Evolutionary conservation across 148 eudicot species (phyloP).

Genomic region (Pouteria glomerata): DNA sequence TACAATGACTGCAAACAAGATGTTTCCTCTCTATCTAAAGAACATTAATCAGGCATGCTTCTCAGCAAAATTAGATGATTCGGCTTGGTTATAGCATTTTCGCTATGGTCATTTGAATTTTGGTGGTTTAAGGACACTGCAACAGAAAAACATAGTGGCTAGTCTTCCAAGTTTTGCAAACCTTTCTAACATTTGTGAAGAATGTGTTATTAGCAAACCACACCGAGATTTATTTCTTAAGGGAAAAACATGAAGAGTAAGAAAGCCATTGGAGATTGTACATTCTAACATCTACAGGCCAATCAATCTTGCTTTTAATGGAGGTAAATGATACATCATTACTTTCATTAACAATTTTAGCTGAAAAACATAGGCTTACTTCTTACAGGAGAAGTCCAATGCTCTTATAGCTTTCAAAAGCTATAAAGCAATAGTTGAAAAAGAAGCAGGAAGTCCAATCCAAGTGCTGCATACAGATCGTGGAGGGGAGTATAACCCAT

Average conservation of each 20-base stretch:
- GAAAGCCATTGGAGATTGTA: constrained; percentile 5
- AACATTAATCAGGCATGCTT: neutral
- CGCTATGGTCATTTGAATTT: constrained; percentile 15
- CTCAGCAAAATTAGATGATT: constrained; percentile 4
- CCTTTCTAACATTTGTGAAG: neutral
- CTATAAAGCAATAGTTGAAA: too few species aligned
- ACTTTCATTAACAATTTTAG: too few species aligned
- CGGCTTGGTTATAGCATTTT: constrained; percentile 17
- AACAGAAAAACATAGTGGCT: constrained; percentile 18
- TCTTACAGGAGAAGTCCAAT: too few species aligned
- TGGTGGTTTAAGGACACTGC: constrained; percentile 10
- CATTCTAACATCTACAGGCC: neutral
- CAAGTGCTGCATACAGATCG: too few species aligned
- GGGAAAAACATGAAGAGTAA: constrained; percentile 12
- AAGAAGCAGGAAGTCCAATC: too few species aligned
- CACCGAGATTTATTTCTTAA: constrained; percentile 2
- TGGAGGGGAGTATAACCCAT: too few species aligned
- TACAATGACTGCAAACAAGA: neutral
- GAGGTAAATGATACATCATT: too few species aligned
- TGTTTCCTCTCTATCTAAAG: constrained; percentile 11
- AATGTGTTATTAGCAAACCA: constrained; percentile 21
- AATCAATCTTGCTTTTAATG: too few species aligned
- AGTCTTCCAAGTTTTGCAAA: constrained; percentile 5
- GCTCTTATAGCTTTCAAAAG: too few species aligned
- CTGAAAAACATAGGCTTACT: too few species aligned